Evolutionary conservation across 306 rosid genomes (phyloP).

Genomic region (Luffa aegyptiaca): DNA sequence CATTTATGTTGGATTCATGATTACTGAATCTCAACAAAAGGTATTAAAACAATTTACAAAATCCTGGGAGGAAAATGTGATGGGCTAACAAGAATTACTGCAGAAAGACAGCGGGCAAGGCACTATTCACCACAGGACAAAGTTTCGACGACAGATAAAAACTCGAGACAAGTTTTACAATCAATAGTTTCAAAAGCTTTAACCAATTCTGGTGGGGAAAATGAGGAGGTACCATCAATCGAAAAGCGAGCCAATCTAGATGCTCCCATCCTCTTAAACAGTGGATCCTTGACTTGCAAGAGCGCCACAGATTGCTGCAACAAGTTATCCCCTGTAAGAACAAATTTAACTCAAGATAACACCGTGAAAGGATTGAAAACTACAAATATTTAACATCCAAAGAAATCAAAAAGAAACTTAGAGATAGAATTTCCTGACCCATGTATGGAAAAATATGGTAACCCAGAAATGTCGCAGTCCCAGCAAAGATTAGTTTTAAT

Average conservation of each 20-base stretch:
- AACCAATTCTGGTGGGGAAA: background rate
- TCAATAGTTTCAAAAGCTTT: background rate
- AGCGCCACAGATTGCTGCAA: conserved; percentile 83
- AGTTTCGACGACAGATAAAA: background rate
- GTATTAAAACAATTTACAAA: background rate
- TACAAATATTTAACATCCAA: background rate
- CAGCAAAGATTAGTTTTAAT: conserved; percentile 68
- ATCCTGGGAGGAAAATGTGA: background rate
- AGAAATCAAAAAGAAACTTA: background rate
- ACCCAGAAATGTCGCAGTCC: conserved; percentile 51
- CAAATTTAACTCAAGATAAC: background rate
- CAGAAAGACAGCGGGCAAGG: background rate
- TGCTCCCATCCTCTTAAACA: conserved; percentile 93
- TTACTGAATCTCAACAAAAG: background rate
- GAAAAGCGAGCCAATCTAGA: conserved; percentile 84
- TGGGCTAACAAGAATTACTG: background rate
- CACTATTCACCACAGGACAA: background rate
- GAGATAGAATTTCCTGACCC: conserved; percentile 31
- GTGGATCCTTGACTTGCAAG: conserved; percentile 80
- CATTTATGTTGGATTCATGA: background rate
- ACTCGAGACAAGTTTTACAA: background rate
- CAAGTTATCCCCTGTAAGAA: conserved; percentile 65
- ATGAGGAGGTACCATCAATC: conserved; percentile 46
- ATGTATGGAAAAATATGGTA: conserved; percentile 83
- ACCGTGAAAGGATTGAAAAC: background rate